These are phyloP conservation scores for Pleurotus sapidus DNA, from an alignment of 768 basidiomycete genomes.

Conservation along the genomic window DNA sequence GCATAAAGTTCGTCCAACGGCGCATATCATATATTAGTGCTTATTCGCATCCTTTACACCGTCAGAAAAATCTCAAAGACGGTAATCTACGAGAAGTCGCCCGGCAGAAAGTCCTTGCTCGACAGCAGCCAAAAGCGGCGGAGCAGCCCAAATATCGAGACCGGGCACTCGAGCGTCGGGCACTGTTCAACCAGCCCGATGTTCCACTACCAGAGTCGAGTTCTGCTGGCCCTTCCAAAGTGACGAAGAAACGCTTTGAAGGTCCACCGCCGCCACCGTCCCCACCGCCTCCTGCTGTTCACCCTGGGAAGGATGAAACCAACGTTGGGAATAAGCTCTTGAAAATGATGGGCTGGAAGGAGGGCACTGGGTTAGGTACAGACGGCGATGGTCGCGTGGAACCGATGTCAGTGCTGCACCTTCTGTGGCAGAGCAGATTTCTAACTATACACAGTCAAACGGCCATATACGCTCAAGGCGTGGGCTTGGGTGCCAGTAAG, in stretches of 20 bases:
- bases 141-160: slow-evolving; percentile 89
- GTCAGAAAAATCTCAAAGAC: slow-evolving; percentile 86
- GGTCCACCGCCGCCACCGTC: slow-evolving; percentile 64
- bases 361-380: slow-evolving; percentile 83
- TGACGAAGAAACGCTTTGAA: slow-evolving; percentile 41
- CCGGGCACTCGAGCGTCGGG: slow-evolving; percentile 88
- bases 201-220: slow-evolving; percentile 62
- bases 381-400: slow-evolving; percentile 84
- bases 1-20: slow-evolving; percentile 79
- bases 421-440: slow-evolving; percentile 4
- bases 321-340: slow-evolving; percentile 93
- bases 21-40: slow-evolving; percentile 15
- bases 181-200: slow-evolving; percentile 90
- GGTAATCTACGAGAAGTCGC: slow-evolving; percentile 69
- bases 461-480: slow-evolving; percentile 84
- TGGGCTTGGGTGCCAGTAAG: slow-evolving; percentile 90
- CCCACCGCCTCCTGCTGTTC: slow-evolving; percentile 60
- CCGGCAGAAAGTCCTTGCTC: slow-evolving; percentile 57
- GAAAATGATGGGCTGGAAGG: slow-evolving; percentile 98
- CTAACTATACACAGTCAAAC: slow-evolving; percentile 53
- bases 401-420: slow-evolving; percentile 61
- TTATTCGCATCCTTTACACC: slow-evolving; percentile 17
- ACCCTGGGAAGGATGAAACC: slow-evolving; percentile 74
- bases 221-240: slow-evolving; percentile 12
- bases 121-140: slow-evolving; percentile 26